Percentiles rank a stretch among this genome's conserved stretches.
phyloP scores from a whole-genome alignment of 768 basidiomycete genomes.

The Sporobolomyces roseus region DNA sequence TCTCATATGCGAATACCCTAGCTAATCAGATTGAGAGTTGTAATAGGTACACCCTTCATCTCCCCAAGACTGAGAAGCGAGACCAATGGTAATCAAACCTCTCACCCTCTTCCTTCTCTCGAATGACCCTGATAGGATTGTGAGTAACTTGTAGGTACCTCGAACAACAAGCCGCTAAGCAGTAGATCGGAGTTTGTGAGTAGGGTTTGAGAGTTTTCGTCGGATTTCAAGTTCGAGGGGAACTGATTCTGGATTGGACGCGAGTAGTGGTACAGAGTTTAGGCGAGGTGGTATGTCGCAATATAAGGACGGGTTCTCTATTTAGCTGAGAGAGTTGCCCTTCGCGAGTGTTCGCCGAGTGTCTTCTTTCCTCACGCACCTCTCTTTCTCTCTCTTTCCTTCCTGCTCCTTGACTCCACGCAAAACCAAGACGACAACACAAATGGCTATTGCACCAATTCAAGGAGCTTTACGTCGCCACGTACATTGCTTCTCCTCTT shows the following conservation, averaged over 20 bases:
- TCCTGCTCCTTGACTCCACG: neutral
- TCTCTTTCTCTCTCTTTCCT: neutral
- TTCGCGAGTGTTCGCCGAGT: too few relatives aligned
- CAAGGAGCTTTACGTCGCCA: too few relatives aligned
- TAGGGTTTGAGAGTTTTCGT: too few relatives aligned
- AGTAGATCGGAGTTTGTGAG: conserved; percentile 1
- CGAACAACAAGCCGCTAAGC: conserved; percentile 19
- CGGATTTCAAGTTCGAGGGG: neutral
- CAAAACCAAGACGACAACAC: neutral
- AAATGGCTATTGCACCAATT: conserved; percentile 34
- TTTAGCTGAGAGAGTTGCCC: too few relatives aligned
- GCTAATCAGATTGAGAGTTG: too few relatives aligned
- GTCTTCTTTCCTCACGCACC: neutral
- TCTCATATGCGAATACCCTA: too few relatives aligned
- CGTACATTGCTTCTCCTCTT: too few relatives aligned
- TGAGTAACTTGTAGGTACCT: conserved; percentile 13
- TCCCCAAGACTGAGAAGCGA: conserved; percentile 23
- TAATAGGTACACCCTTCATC: conserved; percentile 32
- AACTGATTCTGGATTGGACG: too few relatives aligned
- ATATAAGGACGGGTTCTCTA: too few relatives aligned
- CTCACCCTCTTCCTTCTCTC: neutral
- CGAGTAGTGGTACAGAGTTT: too few relatives aligned
- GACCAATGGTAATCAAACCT: conserved; percentile 22
- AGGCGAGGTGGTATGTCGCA: too few relatives aligned
- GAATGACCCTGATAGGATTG: neutral